phyloP scores from a whole-genome alignment of 129 eudicot genomes.

The Escallonia rubra region DNA sequence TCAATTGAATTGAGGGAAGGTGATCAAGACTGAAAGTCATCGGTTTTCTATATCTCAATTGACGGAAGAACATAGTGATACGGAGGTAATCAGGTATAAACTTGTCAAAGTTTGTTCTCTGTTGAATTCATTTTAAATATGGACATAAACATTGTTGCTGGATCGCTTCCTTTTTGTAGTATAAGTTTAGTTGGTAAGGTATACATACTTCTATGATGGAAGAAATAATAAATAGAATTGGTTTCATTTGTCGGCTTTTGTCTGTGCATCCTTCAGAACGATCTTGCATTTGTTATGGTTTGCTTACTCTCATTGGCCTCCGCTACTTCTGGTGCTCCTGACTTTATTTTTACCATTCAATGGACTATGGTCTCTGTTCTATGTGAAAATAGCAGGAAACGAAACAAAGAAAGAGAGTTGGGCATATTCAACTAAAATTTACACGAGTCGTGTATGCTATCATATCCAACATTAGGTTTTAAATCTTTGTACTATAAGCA shows the following conservation, averaged over 20 bases:
- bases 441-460: too few species aligned
- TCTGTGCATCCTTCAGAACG: too few species aligned
- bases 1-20: conserved; percentile 4
- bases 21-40: neutral
- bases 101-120: conserved; percentile 9
- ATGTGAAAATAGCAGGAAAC: too few species aligned
- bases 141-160: conserved; percentile 7
- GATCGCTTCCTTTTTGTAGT: conserved; percentile 17
- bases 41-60: neutral
- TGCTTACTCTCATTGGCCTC: too few species aligned
- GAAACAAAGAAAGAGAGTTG: too few species aligned
- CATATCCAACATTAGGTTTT: too few species aligned
- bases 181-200: conserved; percentile 13
- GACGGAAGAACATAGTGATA: neutral
- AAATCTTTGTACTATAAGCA: too few species aligned
- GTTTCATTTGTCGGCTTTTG: neutral
- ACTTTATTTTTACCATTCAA: too few species aligned
- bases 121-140: conserved; percentile 18
- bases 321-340: too few species aligned
- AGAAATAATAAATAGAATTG: conserved; percentile 16
- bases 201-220: conserved; percentile 12
- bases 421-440: too few species aligned
- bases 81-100: conserved; percentile 21
- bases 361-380: too few species aligned
- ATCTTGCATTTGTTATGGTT: too few species aligned